A percentile compares a stretch with the other conserved stretches of the same genome.
These are phyloP conservation scores for Passiflora organensis DNA, from an alignment of 345 rosid genomes.

Conservation along the genomic window DNA sequence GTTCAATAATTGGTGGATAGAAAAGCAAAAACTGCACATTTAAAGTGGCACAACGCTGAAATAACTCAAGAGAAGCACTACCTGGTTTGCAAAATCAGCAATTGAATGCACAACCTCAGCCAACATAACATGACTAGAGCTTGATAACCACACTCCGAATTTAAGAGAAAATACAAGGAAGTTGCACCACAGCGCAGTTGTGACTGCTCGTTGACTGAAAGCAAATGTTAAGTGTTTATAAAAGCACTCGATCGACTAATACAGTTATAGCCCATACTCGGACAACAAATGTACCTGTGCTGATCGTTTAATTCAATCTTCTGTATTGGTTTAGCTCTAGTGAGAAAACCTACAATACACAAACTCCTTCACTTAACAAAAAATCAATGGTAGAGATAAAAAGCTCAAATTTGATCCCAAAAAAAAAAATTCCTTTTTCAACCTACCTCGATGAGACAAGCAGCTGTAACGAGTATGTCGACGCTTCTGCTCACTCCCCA, in stretches of 20 bases:
- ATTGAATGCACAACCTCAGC: constrained; percentile 94
- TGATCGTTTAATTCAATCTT: constrained; percentile 65
- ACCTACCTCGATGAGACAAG: constrained; percentile 42
- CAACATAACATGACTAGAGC: constrained; percentile 94
- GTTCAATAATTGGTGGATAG: constrained; percentile 16
- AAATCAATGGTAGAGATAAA: constrained; percentile 7
- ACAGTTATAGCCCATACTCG: not conserved
- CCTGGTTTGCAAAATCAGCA: constrained; percentile 99
- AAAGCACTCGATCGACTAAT: too few relatives aligned
- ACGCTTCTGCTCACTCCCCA: constrained; percentile 17
- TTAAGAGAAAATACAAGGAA: constrained; percentile 94
- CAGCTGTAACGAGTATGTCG: constrained; percentile 15
- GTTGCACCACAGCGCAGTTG: constrained; percentile 94
- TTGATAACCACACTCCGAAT: constrained; percentile 83
- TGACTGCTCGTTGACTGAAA: constrained; percentile 90
- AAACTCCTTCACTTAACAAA: not conserved
- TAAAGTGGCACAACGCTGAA: not conserved
- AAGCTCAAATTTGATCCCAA: constrained; percentile 5
- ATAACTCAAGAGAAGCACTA: constrained; percentile 9
- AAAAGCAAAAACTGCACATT: constrained; percentile 1
- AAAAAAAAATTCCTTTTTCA: too few relatives aligned
- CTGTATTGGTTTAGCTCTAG: constrained; percentile 66
- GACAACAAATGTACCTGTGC: constrained; percentile 46
- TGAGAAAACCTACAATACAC: constrained; percentile 48
- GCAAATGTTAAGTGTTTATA: too few relatives aligned